Evolutionary conservation across 2,329 filamentous ascomycete genomes (phyloP), one percentile per base, ranked within the genome.

Genomic region (Alternaria panax): DNA sequence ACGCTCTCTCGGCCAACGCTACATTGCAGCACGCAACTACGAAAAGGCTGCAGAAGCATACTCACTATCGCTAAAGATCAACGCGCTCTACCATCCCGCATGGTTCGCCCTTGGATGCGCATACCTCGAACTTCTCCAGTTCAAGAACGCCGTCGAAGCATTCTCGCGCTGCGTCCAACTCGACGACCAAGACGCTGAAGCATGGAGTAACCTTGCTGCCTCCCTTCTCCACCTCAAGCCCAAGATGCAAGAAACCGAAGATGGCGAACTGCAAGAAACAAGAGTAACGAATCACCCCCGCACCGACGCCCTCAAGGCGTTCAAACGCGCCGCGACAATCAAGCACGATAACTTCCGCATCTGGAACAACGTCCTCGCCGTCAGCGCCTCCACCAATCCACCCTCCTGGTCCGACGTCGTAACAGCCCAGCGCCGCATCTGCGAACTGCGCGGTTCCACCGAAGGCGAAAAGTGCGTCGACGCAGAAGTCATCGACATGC

Each of bases 21-120:
- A 92, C 75, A 84, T 95, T 34, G 82, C 86, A 36, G 76, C 84
- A 18, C 87, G 88, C 61, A 85, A 94, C 46, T 87, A 90, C 72
- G 75, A 83, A 22, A 86, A 88, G 63, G 93, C 94, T 0, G 87
- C 88, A 14, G 87, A 90, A 32, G 91, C 93, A 1, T 99, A 97
- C 77, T 83, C 83, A 46, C 87, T 90, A 59, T 92, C 93, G 25
- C 86, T 97, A 0, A 82, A 85, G 22, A 89, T 92, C 55, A 97
- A 96, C 75, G 87, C 92, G 14, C 83, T 97, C 38, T 94, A 93
- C 74, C 87, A 92, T 2, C 86, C 91, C 53, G 88, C 92, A 57
- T 99, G 95, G 95, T 93, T 92, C 72, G 89, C 93, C 0, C 83
- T 98, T 5, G 95, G 95, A 7, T 97, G 96, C 74, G 92, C 96